Conservation (phyloP, 1,284 basidiomycete species). For the Moesziomyces sp. region DNA sequence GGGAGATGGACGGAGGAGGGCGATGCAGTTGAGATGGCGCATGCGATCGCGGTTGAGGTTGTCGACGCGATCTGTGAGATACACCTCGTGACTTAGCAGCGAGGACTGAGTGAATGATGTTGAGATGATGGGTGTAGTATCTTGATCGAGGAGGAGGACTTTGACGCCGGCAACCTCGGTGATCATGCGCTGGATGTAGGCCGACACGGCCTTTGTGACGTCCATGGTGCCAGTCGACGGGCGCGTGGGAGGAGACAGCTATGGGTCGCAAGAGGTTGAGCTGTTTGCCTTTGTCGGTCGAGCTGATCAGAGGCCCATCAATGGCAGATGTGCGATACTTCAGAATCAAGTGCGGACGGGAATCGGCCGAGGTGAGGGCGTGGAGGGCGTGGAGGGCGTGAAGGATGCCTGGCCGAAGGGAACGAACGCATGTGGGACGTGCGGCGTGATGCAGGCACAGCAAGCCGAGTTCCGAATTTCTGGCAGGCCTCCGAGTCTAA, state of each 20-base stretch:
- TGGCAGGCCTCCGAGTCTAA: too few relatives aligned
- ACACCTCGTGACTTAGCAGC: conserved; percentile 94
- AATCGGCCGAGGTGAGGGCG: too few relatives aligned
- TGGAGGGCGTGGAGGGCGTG: too few relatives aligned
- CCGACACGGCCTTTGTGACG: conserved; percentile 91
- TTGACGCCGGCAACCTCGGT: conserved; percentile 89
- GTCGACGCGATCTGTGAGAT: conserved; percentile 96
- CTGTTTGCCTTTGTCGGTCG: too few relatives aligned
- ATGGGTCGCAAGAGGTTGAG: too few relatives aligned
- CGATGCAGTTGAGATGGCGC: conserved; percentile 95
- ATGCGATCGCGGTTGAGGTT: conserved; percentile 75
- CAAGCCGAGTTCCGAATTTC: conserved; percentile 1
- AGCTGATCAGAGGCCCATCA: too few relatives aligned
- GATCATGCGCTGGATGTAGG: conserved; percentile 90
- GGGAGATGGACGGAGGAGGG: conserved; percentile 84
- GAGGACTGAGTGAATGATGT: conserved; percentile 93
- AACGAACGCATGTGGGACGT: conserved; percentile 1
- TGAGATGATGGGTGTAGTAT: conserved; percentile 97
- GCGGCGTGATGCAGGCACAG: neutral
- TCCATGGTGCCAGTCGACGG: conserved; percentile 75
- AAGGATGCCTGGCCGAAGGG: too few relatives aligned
- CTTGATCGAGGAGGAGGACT: conserved; percentile 92
- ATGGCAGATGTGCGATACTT: too few relatives aligned
- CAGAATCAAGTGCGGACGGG: too few relatives aligned
- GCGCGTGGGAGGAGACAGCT: neutral